Conservation (phyloP, 192 early-diverging fungal genomes). For the Dissophora ornata region DNA sequence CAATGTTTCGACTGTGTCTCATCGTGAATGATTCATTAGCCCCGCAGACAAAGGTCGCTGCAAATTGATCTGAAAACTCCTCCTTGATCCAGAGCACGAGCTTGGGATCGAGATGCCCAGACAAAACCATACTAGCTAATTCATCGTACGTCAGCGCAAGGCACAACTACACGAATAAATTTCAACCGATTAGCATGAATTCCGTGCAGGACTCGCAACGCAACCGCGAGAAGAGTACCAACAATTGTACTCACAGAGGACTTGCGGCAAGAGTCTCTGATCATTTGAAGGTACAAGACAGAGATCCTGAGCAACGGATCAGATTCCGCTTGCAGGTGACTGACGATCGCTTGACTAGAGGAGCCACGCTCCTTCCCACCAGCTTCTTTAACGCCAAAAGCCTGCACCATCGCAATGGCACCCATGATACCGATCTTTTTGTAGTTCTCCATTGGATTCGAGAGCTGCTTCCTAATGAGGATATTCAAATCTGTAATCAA, state of each 20-base stretch:
- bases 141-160: constrained; percentile 79
- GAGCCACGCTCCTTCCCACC: constrained; percentile 25
- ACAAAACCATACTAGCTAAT: constrained; percentile 71
- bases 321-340: constrained; percentile 20
- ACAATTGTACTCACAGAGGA: constrained; percentile 53
- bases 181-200: too few species aligned
- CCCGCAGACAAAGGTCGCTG: constrained; percentile 67
- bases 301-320: constrained; percentile 64
- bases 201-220: too few species aligned
- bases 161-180: constrained; percentile 70
- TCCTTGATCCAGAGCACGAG: constrained; percentile 77
- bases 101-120: constrained; percentile 60
- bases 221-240: too few species aligned
- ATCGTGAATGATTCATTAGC: constrained; percentile 34
- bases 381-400: constrained; percentile 61
- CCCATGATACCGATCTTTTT: constrained; percentile 82
- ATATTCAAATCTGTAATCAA: constrained; percentile 80
- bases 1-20: constrained; percentile 28
- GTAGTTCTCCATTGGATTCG: constrained; percentile 69
- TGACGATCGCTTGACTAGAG: constrained; percentile 46
- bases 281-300: constrained; percentile 67
- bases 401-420: constrained; percentile 70
- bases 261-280: constrained; percentile 53
- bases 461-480: constrained; percentile 80
- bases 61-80: constrained; percentile 69